Percentiles rank a stretch among this genome's conserved stretches.
phyloP scores from a whole-genome alignment of 1,284 basidiomycete genomes.

The Pulveroboletus sp. region DNA sequence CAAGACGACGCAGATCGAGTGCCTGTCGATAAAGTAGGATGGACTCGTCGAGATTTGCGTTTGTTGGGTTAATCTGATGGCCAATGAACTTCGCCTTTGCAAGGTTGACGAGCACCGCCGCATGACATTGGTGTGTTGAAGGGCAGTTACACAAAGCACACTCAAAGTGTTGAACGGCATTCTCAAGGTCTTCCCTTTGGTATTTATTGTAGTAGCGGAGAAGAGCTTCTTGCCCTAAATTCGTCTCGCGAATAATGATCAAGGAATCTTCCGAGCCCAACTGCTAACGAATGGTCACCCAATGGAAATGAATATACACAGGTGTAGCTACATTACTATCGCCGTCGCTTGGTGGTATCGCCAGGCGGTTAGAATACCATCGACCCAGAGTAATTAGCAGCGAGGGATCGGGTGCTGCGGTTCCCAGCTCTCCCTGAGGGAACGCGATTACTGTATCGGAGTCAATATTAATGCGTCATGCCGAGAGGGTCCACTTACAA shows the following conservation, averaged over 20 bases:
- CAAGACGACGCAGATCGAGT: not conserved
- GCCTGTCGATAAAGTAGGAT: slow-evolving; percentile 8
- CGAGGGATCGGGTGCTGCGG: not conserved
- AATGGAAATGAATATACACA: not conserved
- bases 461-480: not conserved
- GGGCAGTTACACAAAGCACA: not conserved
- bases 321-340: not conserved
- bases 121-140: not conserved
- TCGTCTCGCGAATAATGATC: not conserved
- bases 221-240: slow-evolving; percentile 4
- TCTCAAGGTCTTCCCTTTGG: slow-evolving; percentile 2
- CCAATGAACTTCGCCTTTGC: slow-evolving; percentile 4
- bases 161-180: slow-evolving; percentile 10
- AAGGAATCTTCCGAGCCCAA: not conserved
- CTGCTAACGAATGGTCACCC: not conserved
- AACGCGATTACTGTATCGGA: not conserved
- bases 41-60: not conserved
- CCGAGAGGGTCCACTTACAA: not conserved
- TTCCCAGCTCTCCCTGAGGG: not conserved
- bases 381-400: not conserved
- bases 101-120: slow-evolving; percentile 13
- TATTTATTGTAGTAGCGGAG: not conserved
- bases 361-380: not conserved
- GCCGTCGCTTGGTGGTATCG: not conserved
- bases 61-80: not conserved